These are phyloP conservation scores for Claviceps sp. DNA, from an alignment of 2,329 filamentous ascomycete genomes.

Conservation along the genomic window DNA sequence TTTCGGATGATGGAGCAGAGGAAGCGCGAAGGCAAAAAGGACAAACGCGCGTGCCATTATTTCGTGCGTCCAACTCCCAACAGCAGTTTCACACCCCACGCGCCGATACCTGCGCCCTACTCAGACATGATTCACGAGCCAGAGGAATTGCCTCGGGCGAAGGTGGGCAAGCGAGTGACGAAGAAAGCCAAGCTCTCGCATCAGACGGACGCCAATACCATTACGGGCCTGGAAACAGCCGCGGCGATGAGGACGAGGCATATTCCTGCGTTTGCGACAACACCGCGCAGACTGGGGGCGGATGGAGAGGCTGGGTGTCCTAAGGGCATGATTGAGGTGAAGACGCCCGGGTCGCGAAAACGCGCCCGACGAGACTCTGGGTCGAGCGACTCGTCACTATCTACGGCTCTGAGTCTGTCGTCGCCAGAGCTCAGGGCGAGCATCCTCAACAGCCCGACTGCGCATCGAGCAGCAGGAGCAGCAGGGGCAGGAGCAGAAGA, in stretches of 20 bases:
- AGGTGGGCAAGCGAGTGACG: conserved; percentile 15
- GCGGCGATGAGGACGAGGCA: background rate
- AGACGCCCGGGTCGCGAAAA: conserved; percentile 23
- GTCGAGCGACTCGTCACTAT: conserved; percentile 30
- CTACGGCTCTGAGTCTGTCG: conserved; percentile 25
- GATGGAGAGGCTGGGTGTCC: background rate
- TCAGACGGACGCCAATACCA: conserved; percentile 3
- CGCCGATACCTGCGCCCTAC: conserved; percentile 37
- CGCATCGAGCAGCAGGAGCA: conserved; percentile 1
- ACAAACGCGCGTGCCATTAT: conserved; percentile 37
- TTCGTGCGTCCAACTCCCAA: conserved; percentile 37
- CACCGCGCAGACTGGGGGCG: conserved; percentile 1
- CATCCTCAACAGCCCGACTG: conserved; percentile 4
- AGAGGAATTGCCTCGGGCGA: conserved; percentile 1
- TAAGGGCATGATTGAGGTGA: conserved; percentile 12
- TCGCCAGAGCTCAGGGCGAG: conserved; percentile 23
- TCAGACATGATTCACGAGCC: conserved; percentile 25
- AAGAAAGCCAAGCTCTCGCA: conserved; percentile 25
- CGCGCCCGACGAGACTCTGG: conserved; percentile 22
- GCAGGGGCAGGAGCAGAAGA: background rate
- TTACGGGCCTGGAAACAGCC: background rate
- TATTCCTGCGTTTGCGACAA: conserved; percentile 1
- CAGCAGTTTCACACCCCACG: conserved; percentile 27
- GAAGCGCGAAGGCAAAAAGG: conserved; percentile 43
- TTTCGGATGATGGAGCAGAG: conserved; percentile 34